phyloP scores from a whole-genome alignment of 345 rosid genomes.

The Litchi chinensis region DNA sequence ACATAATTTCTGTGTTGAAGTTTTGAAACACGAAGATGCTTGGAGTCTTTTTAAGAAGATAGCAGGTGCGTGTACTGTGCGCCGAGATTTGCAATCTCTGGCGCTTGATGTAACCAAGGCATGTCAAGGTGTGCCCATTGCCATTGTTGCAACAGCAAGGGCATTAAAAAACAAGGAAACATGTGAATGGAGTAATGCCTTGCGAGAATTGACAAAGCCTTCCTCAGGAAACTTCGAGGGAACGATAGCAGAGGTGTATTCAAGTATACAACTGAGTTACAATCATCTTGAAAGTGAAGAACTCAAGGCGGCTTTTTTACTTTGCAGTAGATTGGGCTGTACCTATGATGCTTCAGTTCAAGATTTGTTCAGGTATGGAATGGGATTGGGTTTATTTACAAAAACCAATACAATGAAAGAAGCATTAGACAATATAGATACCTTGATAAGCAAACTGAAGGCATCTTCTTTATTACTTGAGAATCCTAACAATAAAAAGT shows the following conservation, averaged over 20 bases:
- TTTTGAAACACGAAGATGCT: constrained; percentile 25
- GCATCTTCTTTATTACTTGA: constrained; percentile 23
- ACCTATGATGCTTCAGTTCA: background rate
- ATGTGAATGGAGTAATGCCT: constrained; percentile 29
- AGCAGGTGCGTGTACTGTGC: constrained; percentile 2
- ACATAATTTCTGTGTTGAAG: background rate
- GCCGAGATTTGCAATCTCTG: background rate
- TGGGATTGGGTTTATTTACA: constrained; percentile 22
- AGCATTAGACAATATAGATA: constrained; percentile 9
- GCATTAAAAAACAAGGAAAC: constrained; percentile 10
- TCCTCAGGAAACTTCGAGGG: background rate
- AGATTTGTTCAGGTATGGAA: constrained; percentile 26
- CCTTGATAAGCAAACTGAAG: constrained; percentile 23
- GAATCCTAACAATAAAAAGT: background rate
- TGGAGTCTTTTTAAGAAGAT: constrained; percentile 29
- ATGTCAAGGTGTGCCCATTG: constrained; percentile 37
- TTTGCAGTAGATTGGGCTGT: constrained; percentile 18
- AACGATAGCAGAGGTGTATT: background rate
- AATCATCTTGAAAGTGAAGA: constrained; percentile 24
- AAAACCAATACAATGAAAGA: background rate
- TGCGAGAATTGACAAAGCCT: constrained; percentile 2
- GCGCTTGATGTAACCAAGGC: constrained; percentile 17
- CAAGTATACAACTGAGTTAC: constrained; percentile 26
- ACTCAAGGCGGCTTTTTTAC: constrained; percentile 30
- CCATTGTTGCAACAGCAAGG: constrained; percentile 20